phyloP scores from a whole-genome alignment of 495 filamentous ascomycete species.

The Penicillium manginii region DNA sequence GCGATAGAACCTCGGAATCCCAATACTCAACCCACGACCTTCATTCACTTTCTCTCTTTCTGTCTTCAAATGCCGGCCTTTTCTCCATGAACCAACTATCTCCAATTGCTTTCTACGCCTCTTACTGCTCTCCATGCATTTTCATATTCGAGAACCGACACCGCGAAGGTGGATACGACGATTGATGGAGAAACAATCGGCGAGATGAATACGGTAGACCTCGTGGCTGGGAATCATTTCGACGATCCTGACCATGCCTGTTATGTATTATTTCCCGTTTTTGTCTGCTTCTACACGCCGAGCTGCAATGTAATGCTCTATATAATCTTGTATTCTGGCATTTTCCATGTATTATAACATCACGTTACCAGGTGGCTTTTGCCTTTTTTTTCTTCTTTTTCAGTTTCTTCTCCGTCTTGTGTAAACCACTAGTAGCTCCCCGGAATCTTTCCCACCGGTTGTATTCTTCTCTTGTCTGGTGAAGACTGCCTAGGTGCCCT shows the following conservation, averaged over 20 bases:
- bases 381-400: not conserved
- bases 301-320: not conserved
- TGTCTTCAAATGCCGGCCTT: not conserved
- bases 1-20: not conserved
- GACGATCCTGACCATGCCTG: not conserved
- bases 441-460: too few species aligned
- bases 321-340: conserved; percentile 2
- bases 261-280: not conserved
- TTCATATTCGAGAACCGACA: not conserved
- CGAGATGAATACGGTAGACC: not conserved
- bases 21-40: not conserved
- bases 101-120: not conserved
- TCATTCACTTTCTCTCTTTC: conserved; percentile 1
- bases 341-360: not conserved
- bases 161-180: not conserved
- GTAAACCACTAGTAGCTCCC: too few species aligned
- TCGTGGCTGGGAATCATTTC: not conserved
- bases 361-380: not conserved
- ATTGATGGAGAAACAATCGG: not conserved
- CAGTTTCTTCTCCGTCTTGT: not conserved
- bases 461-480: too few species aligned
- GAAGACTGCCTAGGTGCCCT: too few species aligned
- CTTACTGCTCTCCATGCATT: not conserved
- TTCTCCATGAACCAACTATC: not conserved
- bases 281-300: conserved; percentile 3